Evolutionary conservation across 1,139 yeast genomes (phyloP), one percentile per base, ranked within the genome.

Genomic region (Magnusiomyces sp.): DNA sequence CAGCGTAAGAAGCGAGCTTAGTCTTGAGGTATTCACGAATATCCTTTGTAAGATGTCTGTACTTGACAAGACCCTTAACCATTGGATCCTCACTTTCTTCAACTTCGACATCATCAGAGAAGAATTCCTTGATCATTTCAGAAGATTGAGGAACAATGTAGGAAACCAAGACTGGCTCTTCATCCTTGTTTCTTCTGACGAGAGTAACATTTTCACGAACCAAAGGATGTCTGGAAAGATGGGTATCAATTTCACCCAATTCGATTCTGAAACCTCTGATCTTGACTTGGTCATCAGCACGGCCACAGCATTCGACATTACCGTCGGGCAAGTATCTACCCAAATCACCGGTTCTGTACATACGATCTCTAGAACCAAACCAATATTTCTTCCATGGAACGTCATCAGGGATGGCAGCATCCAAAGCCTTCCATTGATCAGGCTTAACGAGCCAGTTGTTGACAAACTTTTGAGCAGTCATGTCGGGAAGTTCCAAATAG

Each of bases 241-340:
- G 95, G 19, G 98, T 94, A 66, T 94, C 97, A 62, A 94, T 94
- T 70, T 94, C 99, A 56, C 99, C 98, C 51, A 94, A 74, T 70
- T 94, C 98, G 58, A 94, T 94, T 71, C 99, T 81, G 77, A 94
- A 94, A 1, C 99, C 99, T 71, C 98, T 81, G 57, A 94, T 92
- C 69, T 94, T 94, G 55, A 94, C 97, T 69, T 94, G 99, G 66
- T 92, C 97, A 70, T 94, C 99, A 32, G 98, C 98, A 67, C 99
- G 81, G 52, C 99, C 99, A 66, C 95, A 84, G 68, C 97, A 92
- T 72, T 92, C 99, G 57, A 94, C 92, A 69, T 92, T 87, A 53
- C 98, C 98, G 62, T 89, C 96, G 5, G 98, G 97, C 53, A 90
- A 72, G 66, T 92, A 94, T 59, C 98, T 81, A 48, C 99, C 99